These are phyloP conservation scores for Sclerotinia glacialis DNA, from an alignment of 2,329 filamentous ascomycete species.

Conservation along the genomic window DNA sequence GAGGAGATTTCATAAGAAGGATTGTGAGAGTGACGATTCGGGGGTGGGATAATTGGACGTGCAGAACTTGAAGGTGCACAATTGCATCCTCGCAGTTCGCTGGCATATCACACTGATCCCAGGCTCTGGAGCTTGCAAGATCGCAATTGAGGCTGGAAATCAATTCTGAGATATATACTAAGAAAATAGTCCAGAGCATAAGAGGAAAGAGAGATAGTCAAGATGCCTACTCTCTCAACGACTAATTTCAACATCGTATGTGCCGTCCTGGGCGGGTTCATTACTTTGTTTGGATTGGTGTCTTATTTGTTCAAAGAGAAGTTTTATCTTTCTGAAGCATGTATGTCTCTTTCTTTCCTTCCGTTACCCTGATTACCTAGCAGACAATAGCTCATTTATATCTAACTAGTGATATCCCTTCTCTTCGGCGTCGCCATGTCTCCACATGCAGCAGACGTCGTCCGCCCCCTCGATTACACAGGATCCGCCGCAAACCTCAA, in stretches of 20 bases:
- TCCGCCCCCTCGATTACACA: constrained; percentile 75
- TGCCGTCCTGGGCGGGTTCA: constrained; percentile 78
- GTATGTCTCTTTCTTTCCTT: constrained; percentile 49
- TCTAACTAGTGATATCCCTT: constrained; percentile 73
- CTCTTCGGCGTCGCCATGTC: constrained; percentile 76
- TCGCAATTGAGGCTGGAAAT: neutral
- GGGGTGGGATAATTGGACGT: neutral
- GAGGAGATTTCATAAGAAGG: neutral
- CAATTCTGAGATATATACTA: neutral
- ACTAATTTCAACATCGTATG: constrained; percentile 54
- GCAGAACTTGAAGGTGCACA: neutral
- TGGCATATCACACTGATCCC: neutral
- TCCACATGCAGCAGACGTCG: constrained; percentile 71
- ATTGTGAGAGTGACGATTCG: constrained; percentile 12
- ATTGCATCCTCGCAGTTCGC: neutral
- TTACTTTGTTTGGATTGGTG: constrained; percentile 85
- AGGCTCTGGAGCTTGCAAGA: neutral
- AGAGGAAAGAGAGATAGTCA: constrained; percentile 31
- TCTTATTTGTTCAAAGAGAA: constrained; percentile 87
- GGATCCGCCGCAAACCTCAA: constrained; percentile 58
- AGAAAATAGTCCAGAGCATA: neutral
- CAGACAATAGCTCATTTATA: neutral
- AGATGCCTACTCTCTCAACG: constrained; percentile 49
- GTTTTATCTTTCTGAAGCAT: constrained; percentile 85
- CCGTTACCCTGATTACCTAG: neutral